Conservation (phyloP, 805 yeast genomes). For the Teunomyces kruisii region DNA sequence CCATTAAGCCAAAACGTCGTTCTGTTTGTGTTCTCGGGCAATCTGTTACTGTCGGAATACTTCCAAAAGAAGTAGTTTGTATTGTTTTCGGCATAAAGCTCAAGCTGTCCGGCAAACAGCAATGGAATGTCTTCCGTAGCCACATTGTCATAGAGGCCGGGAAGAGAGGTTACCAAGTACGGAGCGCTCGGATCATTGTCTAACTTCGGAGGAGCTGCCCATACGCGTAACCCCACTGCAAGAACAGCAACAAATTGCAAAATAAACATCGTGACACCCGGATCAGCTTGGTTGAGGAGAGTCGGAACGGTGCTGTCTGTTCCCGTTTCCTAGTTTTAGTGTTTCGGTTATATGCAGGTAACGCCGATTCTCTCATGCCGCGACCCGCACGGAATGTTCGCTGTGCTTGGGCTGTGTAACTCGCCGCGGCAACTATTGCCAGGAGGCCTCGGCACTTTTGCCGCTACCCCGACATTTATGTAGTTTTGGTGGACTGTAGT, state of each 20-base stretch:
- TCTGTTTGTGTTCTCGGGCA: conserved; percentile 36
- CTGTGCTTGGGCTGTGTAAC: no score
- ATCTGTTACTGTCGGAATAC: conserved; percentile 40
- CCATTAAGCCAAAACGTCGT: conserved; percentile 91
- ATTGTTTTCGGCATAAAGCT: conserved; percentile 50
- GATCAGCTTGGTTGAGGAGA: neutral
- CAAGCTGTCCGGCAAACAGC: conserved; percentile 69
- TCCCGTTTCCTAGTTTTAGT: no score
- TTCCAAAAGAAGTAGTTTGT: conserved; percentile 80
- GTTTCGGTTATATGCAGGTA: no score
- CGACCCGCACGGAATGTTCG: no score
- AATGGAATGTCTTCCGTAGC: conserved; percentile 39
- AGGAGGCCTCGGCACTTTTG: no score
- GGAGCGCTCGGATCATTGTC: conserved; percentile 11
- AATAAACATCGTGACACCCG: neutral
- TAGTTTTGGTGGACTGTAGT: no score
- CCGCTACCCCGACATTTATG: no score
- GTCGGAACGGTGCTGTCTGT: no score
- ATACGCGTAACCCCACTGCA: neutral
- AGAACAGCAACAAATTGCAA: neutral
- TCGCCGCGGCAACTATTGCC: no score
- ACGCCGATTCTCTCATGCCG: no score
- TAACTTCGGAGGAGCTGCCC: conserved; percentile 9
- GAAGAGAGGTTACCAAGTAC: conserved; percentile 33
- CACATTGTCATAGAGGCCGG: conserved; percentile 36